Evolutionary conservation across 352 stramenopile genomes (phyloP).

Genomic region (Globisporangium canariense): DNA sequence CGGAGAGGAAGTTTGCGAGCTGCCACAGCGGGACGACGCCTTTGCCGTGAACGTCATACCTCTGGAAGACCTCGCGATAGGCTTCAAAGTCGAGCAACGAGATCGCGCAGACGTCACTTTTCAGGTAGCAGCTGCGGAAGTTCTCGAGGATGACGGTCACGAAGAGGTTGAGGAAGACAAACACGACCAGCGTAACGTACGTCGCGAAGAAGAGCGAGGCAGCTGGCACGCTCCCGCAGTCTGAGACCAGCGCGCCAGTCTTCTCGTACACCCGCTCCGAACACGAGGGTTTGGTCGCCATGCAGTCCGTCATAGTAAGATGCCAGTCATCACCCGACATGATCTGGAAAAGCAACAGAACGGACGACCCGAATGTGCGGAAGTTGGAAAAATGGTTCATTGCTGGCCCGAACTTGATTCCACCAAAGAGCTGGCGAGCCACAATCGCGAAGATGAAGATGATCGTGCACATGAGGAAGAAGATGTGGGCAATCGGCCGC

Average conservation of each 20-base stretch:
- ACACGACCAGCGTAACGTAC: conserved; percentile 76
- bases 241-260: conserved; percentile 42
- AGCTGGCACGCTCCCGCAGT: conserved; percentile 46
- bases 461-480: conserved; percentile 80
- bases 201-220: conserved; percentile 65
- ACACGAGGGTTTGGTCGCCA: conserved; percentile 52
- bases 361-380: conserved; percentile 52
- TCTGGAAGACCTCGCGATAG: conserved; percentile 67
- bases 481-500: conserved; percentile 66
- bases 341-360: conserved; percentile 75
- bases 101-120: conserved; percentile 69
- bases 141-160: conserved; percentile 83
- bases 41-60: conserved; percentile 49
- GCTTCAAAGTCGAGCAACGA: conserved; percentile 73
- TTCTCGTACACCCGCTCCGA: conserved; percentile 34
- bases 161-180: conserved; percentile 82
- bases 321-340: conserved; percentile 84
- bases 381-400: conserved; percentile 78
- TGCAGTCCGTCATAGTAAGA: conserved; percentile 80
- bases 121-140: conserved; percentile 77
- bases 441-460: conserved; percentile 83
- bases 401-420: conserved; percentile 46
- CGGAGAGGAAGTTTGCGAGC: conserved; percentile 48
- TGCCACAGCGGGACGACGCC: conserved; percentile 71
- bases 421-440: conserved; percentile 70